Conservation (phyloP, 345 rosid genomes). For the Eucalyptus sp. region DNA sequence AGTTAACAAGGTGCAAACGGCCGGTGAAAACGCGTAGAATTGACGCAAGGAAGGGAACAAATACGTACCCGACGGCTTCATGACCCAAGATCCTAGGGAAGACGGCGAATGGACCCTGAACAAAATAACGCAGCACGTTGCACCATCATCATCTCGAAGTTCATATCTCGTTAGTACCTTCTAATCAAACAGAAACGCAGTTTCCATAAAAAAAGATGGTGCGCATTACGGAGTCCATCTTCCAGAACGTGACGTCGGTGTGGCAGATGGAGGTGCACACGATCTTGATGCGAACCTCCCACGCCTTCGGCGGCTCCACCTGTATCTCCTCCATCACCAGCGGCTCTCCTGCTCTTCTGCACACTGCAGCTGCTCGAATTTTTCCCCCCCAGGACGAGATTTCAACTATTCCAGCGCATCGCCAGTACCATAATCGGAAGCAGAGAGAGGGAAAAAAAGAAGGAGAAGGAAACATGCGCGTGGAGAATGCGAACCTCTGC, state of each 20-base stretch:
- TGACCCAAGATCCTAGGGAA: constrained; percentile 69
- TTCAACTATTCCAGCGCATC: neutral
- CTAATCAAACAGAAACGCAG: no score
- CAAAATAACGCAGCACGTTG: neutral
- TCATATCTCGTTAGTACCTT: neutral
- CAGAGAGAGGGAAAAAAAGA: no score
- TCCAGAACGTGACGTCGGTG: constrained; percentile 43
- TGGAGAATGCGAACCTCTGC: constrained; percentile 29
- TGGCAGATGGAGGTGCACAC: constrained; percentile 71
- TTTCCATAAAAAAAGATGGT: neutral
- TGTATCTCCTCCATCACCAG: constrained; percentile 48
- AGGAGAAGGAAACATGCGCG: neutral
- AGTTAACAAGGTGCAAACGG: neutral
- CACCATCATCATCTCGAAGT: neutral
- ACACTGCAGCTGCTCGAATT: constrained; percentile 37
- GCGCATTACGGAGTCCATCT: constrained; percentile 17
- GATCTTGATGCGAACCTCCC: constrained; percentile 61
- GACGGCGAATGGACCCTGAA: constrained; percentile 26
- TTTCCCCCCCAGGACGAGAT: neutral
- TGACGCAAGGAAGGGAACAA: neutral
- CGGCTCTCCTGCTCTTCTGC: constrained; percentile 36
- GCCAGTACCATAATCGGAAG: neutral
- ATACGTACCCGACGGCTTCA: constrained; percentile 58
- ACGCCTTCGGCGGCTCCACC: constrained; percentile 64
- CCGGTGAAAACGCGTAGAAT: neutral